Evolutionary conservation across 352 stramenopile species (phyloP), one percentile per base, ranked within the genome.

Genomic region (Globisporangium sylvaticum): DNA sequence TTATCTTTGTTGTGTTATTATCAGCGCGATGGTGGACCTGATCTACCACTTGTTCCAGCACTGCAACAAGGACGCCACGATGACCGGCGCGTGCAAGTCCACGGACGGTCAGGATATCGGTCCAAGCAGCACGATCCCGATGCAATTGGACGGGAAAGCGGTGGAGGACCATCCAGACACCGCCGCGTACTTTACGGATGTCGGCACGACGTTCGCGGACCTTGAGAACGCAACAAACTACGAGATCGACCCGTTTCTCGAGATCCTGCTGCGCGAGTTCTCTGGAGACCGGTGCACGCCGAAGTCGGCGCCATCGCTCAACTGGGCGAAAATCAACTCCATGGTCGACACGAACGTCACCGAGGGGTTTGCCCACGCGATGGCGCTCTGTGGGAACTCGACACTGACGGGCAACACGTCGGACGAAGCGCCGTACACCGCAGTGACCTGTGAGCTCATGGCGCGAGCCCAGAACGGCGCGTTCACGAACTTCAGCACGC

Each of bases 401-500:
- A 70, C 59, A 15, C n/a, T 91, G 34, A 77, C 67, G 0, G 83
- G 83, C 3, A 53, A 62, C 46, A 52, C 65, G 4, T 75, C 66
- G 12, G 72, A 66, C 10, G 80, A 89, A 42, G 68, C 69, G 24
- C 44, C 78, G 42, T 87, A 81, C 59, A 81, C 81, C 4, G 84
- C 80, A 44, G 82, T 90, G 61, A 78, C 81, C 18, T 91, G 83
- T 31, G 80, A 91, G 55, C 65, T 91, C 53, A 82, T 91, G 64
- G 74, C 80, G 52, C 83, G 78, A 9, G 66, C 88, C 52, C 78
- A 88, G 65, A 91, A 91, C 56, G 80, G 83, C n/a, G 81, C 87
- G 12, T 90, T 91, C 62, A 90, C 81, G 15, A 91, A 88, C 64
- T 89, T 88, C 53, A 91, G 83, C 54, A 70, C 78, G 9, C 78